A percentile compares a stretch with the other conserved stretches of the same genome.
Conservation (phyloP, 202 grass and related monocot species). For the Brachypodium distachyon region DNA sequence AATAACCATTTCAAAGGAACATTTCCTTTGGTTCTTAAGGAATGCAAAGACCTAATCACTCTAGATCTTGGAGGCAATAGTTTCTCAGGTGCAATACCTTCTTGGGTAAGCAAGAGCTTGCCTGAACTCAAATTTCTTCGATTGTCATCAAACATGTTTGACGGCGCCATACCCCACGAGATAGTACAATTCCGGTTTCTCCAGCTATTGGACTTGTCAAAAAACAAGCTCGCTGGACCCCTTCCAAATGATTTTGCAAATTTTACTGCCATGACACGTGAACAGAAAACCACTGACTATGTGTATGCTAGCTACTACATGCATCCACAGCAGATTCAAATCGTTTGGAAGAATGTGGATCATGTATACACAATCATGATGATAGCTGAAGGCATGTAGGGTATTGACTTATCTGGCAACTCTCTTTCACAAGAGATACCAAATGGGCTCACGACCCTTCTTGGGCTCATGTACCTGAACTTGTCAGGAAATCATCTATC, state of each 20-base stretch:
- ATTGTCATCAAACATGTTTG: not conserved
- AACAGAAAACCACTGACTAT: not conserved
- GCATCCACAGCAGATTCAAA: not conserved
- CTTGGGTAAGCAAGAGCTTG: not conserved
- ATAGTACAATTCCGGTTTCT: not conserved
- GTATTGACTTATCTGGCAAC: not conserved
- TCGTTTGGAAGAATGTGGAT: not conserved
- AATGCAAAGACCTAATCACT: not conserved
- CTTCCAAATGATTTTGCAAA: not conserved
- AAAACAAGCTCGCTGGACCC: not conserved
- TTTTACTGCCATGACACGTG: not conserved
- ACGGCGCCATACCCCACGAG: not conserved
- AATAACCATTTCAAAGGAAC: not conserved
- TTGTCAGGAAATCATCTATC: not conserved
- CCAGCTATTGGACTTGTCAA: not conserved
- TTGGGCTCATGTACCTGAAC: not conserved
- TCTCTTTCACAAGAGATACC: not conserved
- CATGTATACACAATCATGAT: fast-evolving
- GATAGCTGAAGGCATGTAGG: not conserved
- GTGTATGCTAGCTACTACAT: not conserved
- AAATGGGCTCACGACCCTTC: not conserved
- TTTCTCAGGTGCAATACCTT: not conserved
- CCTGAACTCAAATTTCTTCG: not conserved
- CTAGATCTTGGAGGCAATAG: not conserved
- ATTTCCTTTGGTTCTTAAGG: not conserved